Conservation (phyloP, 345 rosid species). For the Fremontodendron californicum region DNA sequence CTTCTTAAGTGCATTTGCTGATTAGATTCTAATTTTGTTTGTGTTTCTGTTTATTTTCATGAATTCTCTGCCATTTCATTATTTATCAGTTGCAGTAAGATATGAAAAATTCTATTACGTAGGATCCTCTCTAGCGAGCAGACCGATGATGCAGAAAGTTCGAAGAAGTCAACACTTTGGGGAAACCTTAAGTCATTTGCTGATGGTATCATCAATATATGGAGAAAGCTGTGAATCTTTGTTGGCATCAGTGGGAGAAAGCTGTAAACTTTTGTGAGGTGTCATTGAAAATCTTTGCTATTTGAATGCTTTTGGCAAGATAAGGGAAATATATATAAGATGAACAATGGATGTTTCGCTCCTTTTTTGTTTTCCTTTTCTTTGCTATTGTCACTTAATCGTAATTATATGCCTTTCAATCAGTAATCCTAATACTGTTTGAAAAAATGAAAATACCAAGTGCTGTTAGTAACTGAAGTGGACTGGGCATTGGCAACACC, state of each 20-base stretch:
- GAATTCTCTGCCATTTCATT: not conserved
- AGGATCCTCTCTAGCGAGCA: not conserved
- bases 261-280: not conserved
- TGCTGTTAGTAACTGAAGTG: too few species aligned
- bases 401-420: not conserved
- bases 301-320: not conserved
- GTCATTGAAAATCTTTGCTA: not conserved
- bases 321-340: not conserved
- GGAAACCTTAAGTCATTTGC: conserved; percentile 41
- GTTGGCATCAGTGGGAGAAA: not conserved
- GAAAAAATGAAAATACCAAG: not conserved
- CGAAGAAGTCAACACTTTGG: conserved; percentile 32
- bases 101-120: not conserved
- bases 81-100: not conserved
- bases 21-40: not conserved
- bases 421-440: not conserved
- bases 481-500: too few species aligned
- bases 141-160: conserved; percentile 11
- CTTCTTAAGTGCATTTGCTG: not conserved
- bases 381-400: not conserved
- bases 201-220: conserved; percentile 28
- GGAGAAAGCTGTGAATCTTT: conserved; percentile 31
- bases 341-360: not conserved
- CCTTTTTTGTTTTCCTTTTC: not conserved
- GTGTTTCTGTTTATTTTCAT: not conserved